Conservation (phyloP, 2,329 filamentous ascomycete species). For the Aureobasidium leucospermi region DNA sequence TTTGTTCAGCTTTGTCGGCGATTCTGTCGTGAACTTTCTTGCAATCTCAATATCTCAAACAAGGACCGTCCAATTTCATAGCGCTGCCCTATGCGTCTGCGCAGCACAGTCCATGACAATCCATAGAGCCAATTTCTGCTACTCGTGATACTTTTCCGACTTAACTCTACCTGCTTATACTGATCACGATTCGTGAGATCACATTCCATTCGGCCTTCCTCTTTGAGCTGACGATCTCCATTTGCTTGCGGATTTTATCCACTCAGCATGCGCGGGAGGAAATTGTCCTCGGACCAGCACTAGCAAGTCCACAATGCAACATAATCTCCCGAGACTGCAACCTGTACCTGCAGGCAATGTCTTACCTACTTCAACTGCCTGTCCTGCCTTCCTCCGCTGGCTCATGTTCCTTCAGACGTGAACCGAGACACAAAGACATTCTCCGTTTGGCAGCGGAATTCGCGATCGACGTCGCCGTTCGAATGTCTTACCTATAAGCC, state of each 20-base stretch:
- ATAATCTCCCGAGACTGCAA: not conserved
- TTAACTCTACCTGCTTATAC: not conserved
- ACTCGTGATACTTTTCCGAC: not conserved
- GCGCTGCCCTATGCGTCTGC: not conserved
- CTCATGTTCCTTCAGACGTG: not conserved
- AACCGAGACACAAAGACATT: conserved; percentile 3
- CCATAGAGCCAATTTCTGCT: not conserved
- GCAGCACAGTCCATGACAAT: not conserved
- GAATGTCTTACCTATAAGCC: not conserved
- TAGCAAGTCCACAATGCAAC: not conserved
- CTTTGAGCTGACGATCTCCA: not conserved
- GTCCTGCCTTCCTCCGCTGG: not conserved
- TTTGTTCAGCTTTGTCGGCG: not conserved
- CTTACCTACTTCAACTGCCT: not conserved
- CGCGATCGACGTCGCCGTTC: not conserved
- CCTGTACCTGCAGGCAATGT: conserved; percentile 1
- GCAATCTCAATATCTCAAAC: not conserved
- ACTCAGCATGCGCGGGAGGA: not conserved
- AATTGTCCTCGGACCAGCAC: not conserved
- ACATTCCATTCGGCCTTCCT: not conserved
- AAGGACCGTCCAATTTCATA: not conserved
- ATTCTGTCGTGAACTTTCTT: not conserved
- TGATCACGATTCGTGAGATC: not conserved
- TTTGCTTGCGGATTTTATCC: not conserved
- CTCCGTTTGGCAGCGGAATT: not conserved